Evolutionary conservation across 495 filamentous ascomycete genomes (phyloP), one percentile per base, ranked within the genome.

Genomic region (Parachaetomium inaequale): DNA sequence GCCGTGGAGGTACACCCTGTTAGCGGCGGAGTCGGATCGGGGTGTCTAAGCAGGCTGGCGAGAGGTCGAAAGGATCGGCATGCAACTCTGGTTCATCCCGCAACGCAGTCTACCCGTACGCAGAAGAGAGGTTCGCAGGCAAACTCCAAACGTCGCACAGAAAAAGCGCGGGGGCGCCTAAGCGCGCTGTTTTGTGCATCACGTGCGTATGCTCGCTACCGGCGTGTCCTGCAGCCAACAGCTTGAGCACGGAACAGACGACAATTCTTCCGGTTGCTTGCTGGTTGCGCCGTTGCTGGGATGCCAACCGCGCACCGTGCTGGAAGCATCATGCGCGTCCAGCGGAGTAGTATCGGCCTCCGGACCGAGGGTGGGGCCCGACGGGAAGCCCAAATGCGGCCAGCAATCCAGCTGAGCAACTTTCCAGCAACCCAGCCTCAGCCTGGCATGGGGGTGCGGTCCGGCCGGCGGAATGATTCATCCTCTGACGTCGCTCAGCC

Each of bases 381-480:
- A 15, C 36, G 36, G 36, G 14, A 15, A 40, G 14, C 3, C 36
- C 36, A 17, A 40, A 40, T 40, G 36, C 10, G 36, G 36, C 14
- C 17, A 15, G 36, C 1, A 40, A 40, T 40, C 36, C 36, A 40
- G 36, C 36, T 40, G 36, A 40, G 17, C 12, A 15, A 2, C n/a
- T 19, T 6, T 46, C 42, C n/a, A 42, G 52, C 14, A 55, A 40
- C 34, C 52, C 52, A 55, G 52, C 54, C 26, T 56, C 56, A 59
- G 43, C 43, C 31, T 23, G 56, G 56, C 29, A 26, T 38, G 23
- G 31, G 12, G 7, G 21, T 31, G 28, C n/a, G 6, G 34, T 55
- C 10, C 10, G 29, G 26, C 8, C 55, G 55, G 55, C 4, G 42
- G 40, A 59, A 59, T 40, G 56, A 59, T 59, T 59, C 56, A 45